Evolutionary conservation across 2,329 filamentous ascomycete species (phyloP).

Genomic region (Exophiala alcalophila): DNA sequence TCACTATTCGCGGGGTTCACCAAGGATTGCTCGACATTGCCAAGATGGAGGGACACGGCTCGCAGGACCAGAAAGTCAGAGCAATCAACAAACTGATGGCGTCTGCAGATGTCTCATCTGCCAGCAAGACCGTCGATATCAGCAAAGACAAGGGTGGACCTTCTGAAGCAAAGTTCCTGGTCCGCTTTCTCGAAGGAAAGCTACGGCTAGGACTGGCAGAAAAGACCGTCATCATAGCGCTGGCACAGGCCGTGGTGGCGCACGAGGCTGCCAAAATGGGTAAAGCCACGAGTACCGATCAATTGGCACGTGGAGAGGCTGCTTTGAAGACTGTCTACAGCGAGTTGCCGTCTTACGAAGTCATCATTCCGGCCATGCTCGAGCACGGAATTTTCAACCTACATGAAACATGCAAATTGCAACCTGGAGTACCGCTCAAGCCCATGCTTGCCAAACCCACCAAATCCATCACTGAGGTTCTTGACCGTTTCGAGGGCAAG

Average conservation of each 20-base stretch:
- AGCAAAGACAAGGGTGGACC: constrained; percentile 87
- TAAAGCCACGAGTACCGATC: constrained; percentile 67
- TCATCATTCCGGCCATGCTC: constrained; percentile 86
- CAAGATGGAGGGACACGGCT: constrained; percentile 78
- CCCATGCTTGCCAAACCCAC: constrained; percentile 99
- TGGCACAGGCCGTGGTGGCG: constrained; percentile 82
- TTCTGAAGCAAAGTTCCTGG: constrained; percentile 90
- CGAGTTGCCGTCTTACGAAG: constrained; percentile 90
- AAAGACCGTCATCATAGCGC: constrained; percentile 81
- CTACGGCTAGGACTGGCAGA: constrained; percentile 87
- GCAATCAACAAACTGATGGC: constrained; percentile 96
- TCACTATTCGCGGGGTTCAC: constrained; percentile 83
- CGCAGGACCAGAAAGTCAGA: constrained; percentile 86
- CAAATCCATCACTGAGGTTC: constrained; percentile 94
- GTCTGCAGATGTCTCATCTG: constrained; percentile 71
- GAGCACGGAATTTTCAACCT: constrained; percentile 81
- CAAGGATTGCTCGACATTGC: constrained; percentile 86
- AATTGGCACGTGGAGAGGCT: constrained; percentile 78
- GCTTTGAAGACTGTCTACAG: constrained; percentile 90
- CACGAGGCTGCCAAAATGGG: constrained; percentile 74
- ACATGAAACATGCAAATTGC: constrained; percentile 80
- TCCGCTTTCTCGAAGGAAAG: constrained; percentile 92
- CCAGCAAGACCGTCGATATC: constrained; percentile 78
- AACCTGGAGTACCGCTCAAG: constrained; percentile 90
- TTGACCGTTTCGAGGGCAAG: constrained; percentile 93